Evolutionary conservation across 768 basidiomycete species (phyloP), one percentile per base, ranked within the genome.

Genomic region (Boletus pseudopeckii): DNA sequence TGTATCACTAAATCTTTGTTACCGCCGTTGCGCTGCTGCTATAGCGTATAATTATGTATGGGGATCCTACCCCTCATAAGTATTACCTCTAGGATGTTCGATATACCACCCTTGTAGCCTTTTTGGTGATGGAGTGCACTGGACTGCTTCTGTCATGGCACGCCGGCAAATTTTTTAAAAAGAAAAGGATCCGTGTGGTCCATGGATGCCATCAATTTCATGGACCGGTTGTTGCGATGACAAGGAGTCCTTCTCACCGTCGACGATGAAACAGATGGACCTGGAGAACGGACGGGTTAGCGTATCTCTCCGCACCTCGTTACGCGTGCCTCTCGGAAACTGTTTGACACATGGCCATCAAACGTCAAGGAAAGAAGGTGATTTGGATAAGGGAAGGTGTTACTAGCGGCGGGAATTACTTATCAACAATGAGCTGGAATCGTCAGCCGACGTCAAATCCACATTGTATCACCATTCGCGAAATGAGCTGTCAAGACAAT

Each of bases 201-300:
- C n/a, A 34, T 30, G 36, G 39, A 39, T 43, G 30, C 37, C 45
- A 57, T 43, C 8, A 33, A 43, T 45, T 22, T 44, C 20, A 48
- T 39, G 24, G 41, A 47, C 43, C 52, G 53, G 47, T 32, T 55
- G 61, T 57, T 49, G 59, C 49, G 56, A 55, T 50, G 52, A 44
- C 53, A 42, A 44, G 47, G 49, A 48, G 43, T 18, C 48, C 34
- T 50, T 50, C 55, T 53, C 45, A 41, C 45, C 53, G 53, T 64
- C 52, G 54, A 55, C 45, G 63, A 64, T 67, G 63, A 67, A 67
- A 67, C 64, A 56, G 52, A 60, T 64, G 46, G 49, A 36, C 24
- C 28, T 8, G 26, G 38, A 44, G 48, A 46, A 30, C 32, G 42
- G 59, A 45, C n/a, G 30, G 39, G 52, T 26, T 18, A 52, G 45